Evolutionary conservation across 129 eudicot species (phyloP).

Genomic region (Mikania micrantha): DNA sequence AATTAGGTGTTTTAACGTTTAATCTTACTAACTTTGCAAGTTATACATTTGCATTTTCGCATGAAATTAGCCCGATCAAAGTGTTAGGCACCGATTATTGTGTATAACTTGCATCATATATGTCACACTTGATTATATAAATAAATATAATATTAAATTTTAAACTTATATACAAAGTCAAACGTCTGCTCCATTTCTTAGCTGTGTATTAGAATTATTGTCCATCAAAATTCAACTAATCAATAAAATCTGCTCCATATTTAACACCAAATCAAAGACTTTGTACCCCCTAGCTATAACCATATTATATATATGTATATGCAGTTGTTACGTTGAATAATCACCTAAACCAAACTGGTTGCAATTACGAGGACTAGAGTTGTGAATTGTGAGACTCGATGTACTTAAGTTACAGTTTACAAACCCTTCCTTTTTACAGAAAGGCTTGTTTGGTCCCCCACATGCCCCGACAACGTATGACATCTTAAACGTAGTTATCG

Average conservation of each 20-base stretch:
- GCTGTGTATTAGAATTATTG: background rate
- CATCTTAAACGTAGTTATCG: constrained; percentile 19
- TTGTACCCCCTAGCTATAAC: background rate
- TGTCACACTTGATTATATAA: background rate
- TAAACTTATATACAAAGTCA: background rate
- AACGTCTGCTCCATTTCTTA: background rate
- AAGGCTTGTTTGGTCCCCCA: constrained; percentile 28
- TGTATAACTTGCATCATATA: too few species aligned
- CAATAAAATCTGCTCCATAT: constrained; percentile 15
- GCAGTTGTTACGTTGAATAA: constrained; percentile 6
- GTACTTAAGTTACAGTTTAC: constrained; percentile 11
- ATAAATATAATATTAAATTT: too few species aligned
- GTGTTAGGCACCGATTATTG: too few species aligned
- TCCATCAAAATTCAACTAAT: constrained; percentile 17
- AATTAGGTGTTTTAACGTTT: too few species aligned
- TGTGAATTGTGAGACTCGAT: constrained; percentile 22
- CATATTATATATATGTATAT: background rate
- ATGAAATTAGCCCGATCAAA: background rate
- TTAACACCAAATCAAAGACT: constrained; percentile 23
- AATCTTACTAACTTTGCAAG: too few species aligned
- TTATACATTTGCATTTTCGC: background rate
- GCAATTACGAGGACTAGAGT: constrained; percentile 13
- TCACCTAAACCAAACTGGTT: constrained; percentile 1
- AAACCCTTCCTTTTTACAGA: constrained; percentile 18
- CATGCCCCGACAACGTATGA: constrained; percentile 36